phyloP scores from a whole-genome alignment of 1,139 yeast species.

The Candida sojae region DNA sequence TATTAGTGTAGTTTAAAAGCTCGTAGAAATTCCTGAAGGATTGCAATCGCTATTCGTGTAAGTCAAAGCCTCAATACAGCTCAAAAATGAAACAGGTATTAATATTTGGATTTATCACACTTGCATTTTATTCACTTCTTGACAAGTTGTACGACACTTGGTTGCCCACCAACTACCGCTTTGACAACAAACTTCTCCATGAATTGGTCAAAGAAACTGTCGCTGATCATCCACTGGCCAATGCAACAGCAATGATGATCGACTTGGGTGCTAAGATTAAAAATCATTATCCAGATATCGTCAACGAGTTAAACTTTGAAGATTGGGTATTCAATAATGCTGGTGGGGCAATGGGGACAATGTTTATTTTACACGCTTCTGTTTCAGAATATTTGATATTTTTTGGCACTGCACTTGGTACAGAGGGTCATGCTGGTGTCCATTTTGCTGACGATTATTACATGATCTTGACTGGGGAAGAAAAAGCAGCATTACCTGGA shows the following conservation, averaged over 20 bases:
- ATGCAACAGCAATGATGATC: slow-evolving; percentile 60
- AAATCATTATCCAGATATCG: slow-evolving; percentile 58
- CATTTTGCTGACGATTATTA: slow-evolving; percentile 97
- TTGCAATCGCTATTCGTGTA: no score
- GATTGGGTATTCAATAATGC: slow-evolving; percentile 98
- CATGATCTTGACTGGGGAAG: slow-evolving; percentile 79
- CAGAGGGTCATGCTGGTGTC: slow-evolving; percentile 94
- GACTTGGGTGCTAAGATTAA: slow-evolving; percentile 63
- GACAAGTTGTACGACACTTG: slow-evolving; percentile 54
- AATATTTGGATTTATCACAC: slow-evolving; percentile 21
- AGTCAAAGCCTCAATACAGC: no score
- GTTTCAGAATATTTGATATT: slow-evolving; percentile 86
- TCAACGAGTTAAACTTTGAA: slow-evolving; percentile 68
- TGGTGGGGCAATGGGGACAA: slow-evolving; percentile 98
- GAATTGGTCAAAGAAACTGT: slow-evolving; percentile 52
- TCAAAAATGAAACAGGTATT: slow-evolving; percentile 14
- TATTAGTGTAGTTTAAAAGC: no score
- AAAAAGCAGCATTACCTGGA: slow-evolving; percentile 67
- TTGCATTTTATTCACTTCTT: slow-evolving; percentile 30
- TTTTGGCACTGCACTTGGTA: slow-evolving; percentile 86
- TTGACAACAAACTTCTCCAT: slow-evolving; percentile 52
- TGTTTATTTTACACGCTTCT: slow-evolving; percentile 96
- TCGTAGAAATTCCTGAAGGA: no score
- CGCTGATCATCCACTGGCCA: slow-evolving; percentile 55
- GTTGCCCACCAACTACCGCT: slow-evolving; percentile 68